Evolutionary conservation across 2,329 filamentous ascomycete genomes (phyloP).

Genomic region (Trichoderma harzianum): DNA sequence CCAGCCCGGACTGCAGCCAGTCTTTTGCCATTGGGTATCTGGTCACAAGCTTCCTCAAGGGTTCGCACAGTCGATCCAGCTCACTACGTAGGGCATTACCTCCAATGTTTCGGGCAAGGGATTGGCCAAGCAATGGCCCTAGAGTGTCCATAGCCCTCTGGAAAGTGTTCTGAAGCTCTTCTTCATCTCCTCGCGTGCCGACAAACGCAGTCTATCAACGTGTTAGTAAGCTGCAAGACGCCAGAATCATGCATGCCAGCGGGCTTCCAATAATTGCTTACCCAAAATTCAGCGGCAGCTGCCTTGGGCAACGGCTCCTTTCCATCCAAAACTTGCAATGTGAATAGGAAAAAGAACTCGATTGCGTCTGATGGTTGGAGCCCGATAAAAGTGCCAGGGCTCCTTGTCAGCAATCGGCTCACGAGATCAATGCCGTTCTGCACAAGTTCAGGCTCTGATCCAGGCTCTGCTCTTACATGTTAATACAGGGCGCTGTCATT

Average conservation of each 20-base stretch:
- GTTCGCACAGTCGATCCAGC: constrained; percentile 66
- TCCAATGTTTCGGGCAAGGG: constrained; percentile 62
- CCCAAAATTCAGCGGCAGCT: constrained; percentile 73
- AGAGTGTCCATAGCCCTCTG: constrained; percentile 54
- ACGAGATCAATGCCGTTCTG: constrained; percentile 73
- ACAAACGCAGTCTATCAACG: constrained; percentile 50
- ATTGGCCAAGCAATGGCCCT: constrained; percentile 57
- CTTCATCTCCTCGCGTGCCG: constrained; percentile 42
- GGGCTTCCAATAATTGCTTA: constrained; percentile 33
- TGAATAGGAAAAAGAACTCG: constrained; percentile 68
- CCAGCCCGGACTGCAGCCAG: constrained; percentile 62
- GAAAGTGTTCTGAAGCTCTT: constrained; percentile 42
- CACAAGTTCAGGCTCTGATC: constrained; percentile 69
- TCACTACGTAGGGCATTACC: constrained; percentile 69
- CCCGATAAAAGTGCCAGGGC: constrained; percentile 58
- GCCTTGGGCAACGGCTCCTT: constrained; percentile 73
- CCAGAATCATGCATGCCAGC: neutral
- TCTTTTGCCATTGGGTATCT: constrained; percentile 52
- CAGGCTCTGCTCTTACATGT: constrained; percentile 49
- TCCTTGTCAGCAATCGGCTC: constrained; percentile 58
- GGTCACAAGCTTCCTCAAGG: constrained; percentile 64
- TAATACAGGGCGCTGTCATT: neutral
- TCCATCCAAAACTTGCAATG: constrained; percentile 65
- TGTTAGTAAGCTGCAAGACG: neutral
- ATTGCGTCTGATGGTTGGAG: constrained; percentile 54